These are phyloP conservation scores for Castanea sativa DNA, from an alignment of 306 rosid genomes.

Conservation along the genomic window DNA sequence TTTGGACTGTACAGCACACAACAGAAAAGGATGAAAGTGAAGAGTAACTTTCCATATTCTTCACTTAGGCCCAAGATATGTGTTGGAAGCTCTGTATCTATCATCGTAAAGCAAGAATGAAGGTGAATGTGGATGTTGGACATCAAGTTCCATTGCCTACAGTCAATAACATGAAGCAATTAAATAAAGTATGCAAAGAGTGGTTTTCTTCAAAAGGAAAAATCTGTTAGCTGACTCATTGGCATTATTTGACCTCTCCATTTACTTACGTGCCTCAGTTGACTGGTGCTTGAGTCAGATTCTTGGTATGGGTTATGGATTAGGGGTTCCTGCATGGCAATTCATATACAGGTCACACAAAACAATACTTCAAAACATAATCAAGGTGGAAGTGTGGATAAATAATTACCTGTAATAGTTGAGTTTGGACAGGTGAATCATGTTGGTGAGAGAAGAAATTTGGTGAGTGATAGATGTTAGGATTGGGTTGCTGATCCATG, in stretches of 20 bases:
- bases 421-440: constrained; percentile 49
- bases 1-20: constrained; percentile 26
- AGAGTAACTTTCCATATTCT: constrained; percentile 17
- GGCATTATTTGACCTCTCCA: neutral
- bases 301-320: constrained; percentile 43
- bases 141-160: constrained; percentile 57
- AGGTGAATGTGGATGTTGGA: constrained; percentile 48
- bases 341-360: constrained; percentile 21
- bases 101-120: constrained; percentile 47
- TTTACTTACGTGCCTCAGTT: constrained; percentile 43
- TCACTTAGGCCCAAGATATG: constrained; percentile 23
- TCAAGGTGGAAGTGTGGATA: constrained; percentile 4
- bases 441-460: constrained; percentile 50
- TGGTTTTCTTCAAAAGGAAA: neutral
- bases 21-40: constrained; percentile 11
- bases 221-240: neutral
- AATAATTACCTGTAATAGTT: constrained; percentile 44
- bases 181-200: constrained; percentile 16
- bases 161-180: constrained; percentile 20
- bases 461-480: constrained; percentile 39
- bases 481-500: constrained; percentile 41
- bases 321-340: constrained; percentile 40
- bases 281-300: constrained; percentile 40
- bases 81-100: constrained; percentile 40
- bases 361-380: neutral